Percentiles rank a stretch among this genome's conserved stretches.
phyloP scores from a whole-genome alignment of 2,329 filamentous ascomycete species.

The Tricladium varicosporioides region DNA sequence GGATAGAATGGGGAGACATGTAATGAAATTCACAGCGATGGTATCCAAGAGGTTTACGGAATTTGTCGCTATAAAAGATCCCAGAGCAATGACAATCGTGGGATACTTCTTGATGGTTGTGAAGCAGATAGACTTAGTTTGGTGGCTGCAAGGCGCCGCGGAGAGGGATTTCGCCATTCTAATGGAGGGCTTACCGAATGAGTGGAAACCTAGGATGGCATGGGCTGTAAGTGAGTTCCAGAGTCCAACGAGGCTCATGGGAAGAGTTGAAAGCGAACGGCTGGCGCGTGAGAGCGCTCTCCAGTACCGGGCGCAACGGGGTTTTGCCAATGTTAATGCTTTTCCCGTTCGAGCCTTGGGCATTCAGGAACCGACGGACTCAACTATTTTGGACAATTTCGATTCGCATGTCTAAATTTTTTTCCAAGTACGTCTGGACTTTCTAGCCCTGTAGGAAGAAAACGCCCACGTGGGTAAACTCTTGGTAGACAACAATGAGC shows the following conservation, averaged over 20 bases:
- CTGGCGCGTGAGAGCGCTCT: neutral
- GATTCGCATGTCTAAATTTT: too few relatives aligned
- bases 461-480: neutral
- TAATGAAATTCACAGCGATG: slow-evolving; percentile 61
- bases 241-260: neutral
- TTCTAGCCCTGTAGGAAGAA: neutral
- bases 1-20: slow-evolving; percentile 53
- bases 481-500: neutral
- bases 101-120: slow-evolving; percentile 67
- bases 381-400: too few relatives aligned
- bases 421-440: too few relatives aligned
- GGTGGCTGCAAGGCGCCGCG: slow-evolving; percentile 67
- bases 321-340: too few relatives aligned
- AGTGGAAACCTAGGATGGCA: slow-evolving; percentile 22
- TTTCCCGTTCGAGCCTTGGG: too few relatives aligned
- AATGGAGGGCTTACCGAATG: slow-evolving; percentile 19
- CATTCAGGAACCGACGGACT: too few relatives aligned
- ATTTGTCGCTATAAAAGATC: slow-evolving; percentile 54
- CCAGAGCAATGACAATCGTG: slow-evolving; percentile 61
- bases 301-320: neutral
- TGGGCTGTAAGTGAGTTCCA: slow-evolving; percentile 17
- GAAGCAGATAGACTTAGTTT: slow-evolving; percentile 58
- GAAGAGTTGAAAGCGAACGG: neutral
- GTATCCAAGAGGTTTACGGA: slow-evolving; percentile 59
- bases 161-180: slow-evolving; percentile 58